These are phyloP conservation scores for Hibiscus trionum DNA, from an alignment of 345 rosid genomes.

Conservation along the genomic window DNA sequence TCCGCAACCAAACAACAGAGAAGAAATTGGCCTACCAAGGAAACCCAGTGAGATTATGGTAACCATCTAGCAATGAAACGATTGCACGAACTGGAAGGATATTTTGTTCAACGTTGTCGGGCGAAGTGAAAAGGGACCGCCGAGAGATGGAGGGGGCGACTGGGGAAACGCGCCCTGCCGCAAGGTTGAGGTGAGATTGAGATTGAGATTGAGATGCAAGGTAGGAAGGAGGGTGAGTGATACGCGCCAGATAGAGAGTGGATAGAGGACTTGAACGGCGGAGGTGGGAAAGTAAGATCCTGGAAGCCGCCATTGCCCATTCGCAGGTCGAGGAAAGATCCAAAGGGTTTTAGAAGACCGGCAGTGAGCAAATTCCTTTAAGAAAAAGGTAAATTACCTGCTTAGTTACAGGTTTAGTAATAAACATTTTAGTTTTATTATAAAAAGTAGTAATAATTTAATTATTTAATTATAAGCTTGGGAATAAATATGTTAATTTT, in stretches of 20 bases:
- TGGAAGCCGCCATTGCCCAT: conserved; percentile 20
- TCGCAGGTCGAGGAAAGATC: background rate
- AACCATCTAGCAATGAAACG: conserved; percentile 58
- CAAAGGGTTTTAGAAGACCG: background rate
- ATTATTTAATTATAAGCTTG: no score
- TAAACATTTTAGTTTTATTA: no score
- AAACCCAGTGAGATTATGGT: conserved; percentile 65
- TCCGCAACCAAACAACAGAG: background rate
- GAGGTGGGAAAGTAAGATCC: conserved; percentile 36
- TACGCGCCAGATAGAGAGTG: conserved; percentile 1
- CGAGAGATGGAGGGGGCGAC: conserved; percentile 17
- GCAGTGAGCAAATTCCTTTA: background rate
- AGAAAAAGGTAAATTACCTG: no score
- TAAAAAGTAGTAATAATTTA: no score
- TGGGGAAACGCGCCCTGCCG: conserved; percentile 3
- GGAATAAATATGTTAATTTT: no score
- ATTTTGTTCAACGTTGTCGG: conserved; percentile 22
- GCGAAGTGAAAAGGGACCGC: conserved; percentile 22
- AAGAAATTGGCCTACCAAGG: conserved; percentile 50
- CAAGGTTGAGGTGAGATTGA: conserved; percentile 7
- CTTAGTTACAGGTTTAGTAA: no score
- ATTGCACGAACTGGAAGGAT: conserved; percentile 41
- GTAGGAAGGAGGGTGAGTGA: conserved; percentile 5
- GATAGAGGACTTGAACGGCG: conserved; percentile 27
- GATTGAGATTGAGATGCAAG: background rate